Evolutionary conservation across 2,329 filamentous ascomycete species (phyloP).

Genomic region (Alternaria conjuncta): DNA sequence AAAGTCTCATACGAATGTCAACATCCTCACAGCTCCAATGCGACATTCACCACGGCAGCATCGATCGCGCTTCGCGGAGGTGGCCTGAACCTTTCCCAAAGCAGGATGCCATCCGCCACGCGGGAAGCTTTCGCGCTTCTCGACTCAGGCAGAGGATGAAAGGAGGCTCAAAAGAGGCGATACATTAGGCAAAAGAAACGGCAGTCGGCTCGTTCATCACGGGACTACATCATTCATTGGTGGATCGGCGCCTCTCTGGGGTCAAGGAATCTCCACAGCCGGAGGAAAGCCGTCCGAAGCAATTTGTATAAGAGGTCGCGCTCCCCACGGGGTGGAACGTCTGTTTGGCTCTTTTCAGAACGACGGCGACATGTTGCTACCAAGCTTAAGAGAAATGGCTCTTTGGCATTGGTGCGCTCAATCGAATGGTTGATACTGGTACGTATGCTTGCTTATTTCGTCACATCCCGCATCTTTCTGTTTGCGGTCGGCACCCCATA

Average conservation of each 20-base stretch:
- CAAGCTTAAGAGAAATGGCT: background rate
- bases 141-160: conserved; percentile 1
- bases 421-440: background rate
- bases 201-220: conserved; percentile 8
- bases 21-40: background rate
- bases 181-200: conserved; percentile 7
- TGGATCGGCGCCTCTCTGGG: conserved; percentile 6
- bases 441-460: background rate
- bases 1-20: background rate
- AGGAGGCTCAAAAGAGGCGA: background rate
- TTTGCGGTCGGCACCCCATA: background rate
- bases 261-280: conserved; percentile 14
- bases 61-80: background rate
- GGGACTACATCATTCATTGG: conserved; percentile 13
- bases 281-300: conserved; percentile 17
- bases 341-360: conserved; percentile 6
- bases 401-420: background rate
- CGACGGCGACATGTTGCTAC: background rate
- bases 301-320: conserved; percentile 11
- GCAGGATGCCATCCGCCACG: conserved; percentile 9
- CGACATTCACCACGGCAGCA: background rate
- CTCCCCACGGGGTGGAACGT: conserved; percentile 15
- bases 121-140: background rate
- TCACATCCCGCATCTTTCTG: background rate
- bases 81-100: conserved; percentile 3